Conservation (phyloP, 2,329 filamentous ascomycete genomes). For the Sclerotiophoma versabilis region DNA sequence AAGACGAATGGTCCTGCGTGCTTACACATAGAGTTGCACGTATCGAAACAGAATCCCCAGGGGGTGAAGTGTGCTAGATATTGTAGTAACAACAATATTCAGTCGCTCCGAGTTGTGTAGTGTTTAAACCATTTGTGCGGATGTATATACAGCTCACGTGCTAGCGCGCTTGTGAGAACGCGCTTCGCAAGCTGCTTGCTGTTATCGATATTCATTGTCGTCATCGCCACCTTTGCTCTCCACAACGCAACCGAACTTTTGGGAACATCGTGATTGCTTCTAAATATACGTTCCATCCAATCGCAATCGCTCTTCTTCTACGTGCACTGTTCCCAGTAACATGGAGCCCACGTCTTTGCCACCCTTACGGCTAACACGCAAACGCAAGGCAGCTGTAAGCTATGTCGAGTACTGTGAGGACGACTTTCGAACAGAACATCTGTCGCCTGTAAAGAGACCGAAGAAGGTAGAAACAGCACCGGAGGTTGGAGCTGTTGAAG, state of each 20-base stretch:
- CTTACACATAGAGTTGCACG: no score
- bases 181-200: no score
- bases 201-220: slow-evolving; percentile 9
- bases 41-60: no score
- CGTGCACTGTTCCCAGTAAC: background rate
- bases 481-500: slow-evolving; percentile 12
- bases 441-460: slow-evolving; percentile 12
- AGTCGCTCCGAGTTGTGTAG: background rate
- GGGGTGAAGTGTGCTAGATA: no score
- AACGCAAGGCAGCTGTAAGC: slow-evolving; percentile 28
- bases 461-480: background rate
- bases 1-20: background rate
- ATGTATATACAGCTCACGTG: slow-evolving; percentile 1
- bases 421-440: background rate
- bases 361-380: slow-evolving; percentile 20
- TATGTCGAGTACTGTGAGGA: slow-evolving; percentile 17
- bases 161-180: slow-evolving; percentile 1
- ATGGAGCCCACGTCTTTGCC: background rate
- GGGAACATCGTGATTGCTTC: background rate
- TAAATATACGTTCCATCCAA: no score
- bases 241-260: background rate
- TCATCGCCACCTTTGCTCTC: slow-evolving; percentile 4
- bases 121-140: background rate
- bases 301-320: no score
- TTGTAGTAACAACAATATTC: no score